Evolutionary conservation across 257 asterid species (phyloP).

Genomic region (Nicotiana otophora): DNA sequence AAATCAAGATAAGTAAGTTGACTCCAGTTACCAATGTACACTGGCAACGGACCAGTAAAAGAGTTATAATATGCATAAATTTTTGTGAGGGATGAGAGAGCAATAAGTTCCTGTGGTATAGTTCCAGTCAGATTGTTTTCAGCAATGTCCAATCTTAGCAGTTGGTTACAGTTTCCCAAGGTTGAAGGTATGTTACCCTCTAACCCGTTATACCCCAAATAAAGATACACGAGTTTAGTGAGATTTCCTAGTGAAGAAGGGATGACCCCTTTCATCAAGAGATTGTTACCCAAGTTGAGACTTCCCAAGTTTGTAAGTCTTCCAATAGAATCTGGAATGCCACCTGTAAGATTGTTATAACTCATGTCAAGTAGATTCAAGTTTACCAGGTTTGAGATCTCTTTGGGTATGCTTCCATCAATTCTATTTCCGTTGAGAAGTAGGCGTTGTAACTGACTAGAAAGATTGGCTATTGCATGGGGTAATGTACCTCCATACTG

Average conservation of each 20-base stretch:
- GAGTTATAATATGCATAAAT: conserved; percentile 33
- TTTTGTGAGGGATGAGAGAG: conserved; percentile 24
- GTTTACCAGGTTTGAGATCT: conserved; percentile 34
- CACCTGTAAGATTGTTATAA: conserved; percentile 22
- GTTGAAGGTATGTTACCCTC: conserved; percentile 39
- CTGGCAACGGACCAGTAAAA: conserved; percentile 30
- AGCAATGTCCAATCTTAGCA: conserved; percentile 22
- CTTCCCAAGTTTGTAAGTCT: conserved; percentile 29
- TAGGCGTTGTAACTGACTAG: conserved; percentile 27
- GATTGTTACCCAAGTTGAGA: conserved; percentile 27
- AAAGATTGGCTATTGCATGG: conserved; percentile 24
- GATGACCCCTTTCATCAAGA: conserved; percentile 28
- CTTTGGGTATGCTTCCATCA: conserved; percentile 34
- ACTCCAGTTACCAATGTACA: conserved; percentile 29
- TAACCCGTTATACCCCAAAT: conserved; percentile 29
- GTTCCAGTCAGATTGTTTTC: conserved; percentile 37
- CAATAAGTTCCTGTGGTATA: conserved; percentile 31
- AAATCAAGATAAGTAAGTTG: conserved; percentile 32
- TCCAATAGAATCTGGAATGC: conserved; percentile 39
- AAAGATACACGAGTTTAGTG: conserved; percentile 19
- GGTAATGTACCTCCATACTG: conserved; percentile 35
- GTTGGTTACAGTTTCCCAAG: conserved; percentile 28
- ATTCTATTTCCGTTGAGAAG: conserved; percentile 23
- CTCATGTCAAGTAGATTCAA: conserved; percentile 22
- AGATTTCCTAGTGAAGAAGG: conserved; percentile 37